A percentile compares a stretch with the other conserved stretches of the same genome.
Evolutionary conservation across 2,329 filamentous ascomycete species (phyloP).

Genomic region (Thelonectria olida): DNA sequence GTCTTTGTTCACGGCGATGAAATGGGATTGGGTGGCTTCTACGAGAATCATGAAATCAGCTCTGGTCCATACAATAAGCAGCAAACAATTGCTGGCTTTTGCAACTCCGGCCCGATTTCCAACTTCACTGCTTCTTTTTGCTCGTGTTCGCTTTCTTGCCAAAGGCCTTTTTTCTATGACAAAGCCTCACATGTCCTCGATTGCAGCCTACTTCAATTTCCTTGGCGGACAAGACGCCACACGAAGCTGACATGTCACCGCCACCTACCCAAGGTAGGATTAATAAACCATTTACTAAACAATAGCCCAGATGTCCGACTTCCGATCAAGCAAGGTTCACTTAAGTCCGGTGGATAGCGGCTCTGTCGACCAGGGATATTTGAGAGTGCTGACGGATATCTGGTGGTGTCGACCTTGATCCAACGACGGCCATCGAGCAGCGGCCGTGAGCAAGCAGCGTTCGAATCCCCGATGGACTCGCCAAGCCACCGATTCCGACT

Average conservation of each 20-base stretch:
- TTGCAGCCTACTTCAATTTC: neutral
- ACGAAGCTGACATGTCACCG: neutral
- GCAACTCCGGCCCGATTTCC: conserved; percentile 21
- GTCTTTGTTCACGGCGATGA: neutral
- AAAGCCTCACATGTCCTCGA: too few relatives aligned
- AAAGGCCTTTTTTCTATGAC: neutral
- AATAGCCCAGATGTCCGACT: neutral
- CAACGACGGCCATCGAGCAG: neutral
- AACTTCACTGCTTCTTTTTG: neutral
- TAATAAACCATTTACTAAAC: conserved; percentile 18
- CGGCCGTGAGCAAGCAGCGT: neutral
- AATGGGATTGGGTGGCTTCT: conserved; percentile 7
- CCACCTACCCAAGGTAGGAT: neutral
- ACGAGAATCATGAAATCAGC: conserved; percentile 24
- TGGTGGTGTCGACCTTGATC: neutral
- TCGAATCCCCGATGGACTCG: neutral
- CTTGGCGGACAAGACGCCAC: neutral
- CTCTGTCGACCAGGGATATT: neutral
- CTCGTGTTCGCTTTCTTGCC: neutral
- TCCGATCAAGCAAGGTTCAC: neutral
- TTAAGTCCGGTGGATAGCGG: neutral
- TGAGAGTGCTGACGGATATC: conserved; percentile 12
- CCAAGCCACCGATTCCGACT: neutral
- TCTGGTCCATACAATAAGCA: conserved; percentile 25
- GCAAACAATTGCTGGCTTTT: conserved; percentile 17